These are phyloP conservation scores for Venturia pyrina DNA, from an alignment of 2,329 filamentous ascomycete species.

Conservation along the genomic window DNA sequence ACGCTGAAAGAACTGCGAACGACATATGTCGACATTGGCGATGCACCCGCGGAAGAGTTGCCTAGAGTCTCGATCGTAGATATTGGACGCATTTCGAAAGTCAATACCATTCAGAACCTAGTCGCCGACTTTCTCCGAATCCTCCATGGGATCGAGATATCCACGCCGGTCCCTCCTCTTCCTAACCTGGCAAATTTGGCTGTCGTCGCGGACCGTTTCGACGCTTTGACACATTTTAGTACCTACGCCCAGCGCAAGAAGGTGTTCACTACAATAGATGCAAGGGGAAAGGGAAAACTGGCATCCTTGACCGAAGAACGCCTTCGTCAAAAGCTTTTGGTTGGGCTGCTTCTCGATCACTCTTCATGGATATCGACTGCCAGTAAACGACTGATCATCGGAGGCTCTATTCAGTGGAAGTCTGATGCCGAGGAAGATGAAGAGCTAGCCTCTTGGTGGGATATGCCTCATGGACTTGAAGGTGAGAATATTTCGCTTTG, in stretches of 20 bases:
- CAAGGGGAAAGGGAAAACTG: conserved; percentile 28
- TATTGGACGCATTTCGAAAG: conserved; percentile 56
- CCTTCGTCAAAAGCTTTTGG: conserved; percentile 58
- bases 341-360: conserved; percentile 56
- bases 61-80: conserved; percentile 56
- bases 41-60: conserved; percentile 43
- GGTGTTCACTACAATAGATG: conserved; percentile 32
- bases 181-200: conserved; percentile 57
- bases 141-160: conserved; percentile 47
- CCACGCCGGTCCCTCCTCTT: conserved; percentile 41
- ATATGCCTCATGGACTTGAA: conserved; percentile 59
- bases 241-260: conserved; percentile 41
- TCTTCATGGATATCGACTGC: conserved; percentile 49
- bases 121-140: conserved; percentile 59
- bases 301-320: conserved; percentile 47
- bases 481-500: conserved; percentile 26
- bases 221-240: conserved; percentile 48
- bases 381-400: conserved; percentile 56
- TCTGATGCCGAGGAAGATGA: conserved; percentile 27
- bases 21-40: conserved; percentile 37
- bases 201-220: conserved; percentile 64
- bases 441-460: conserved; percentile 55
- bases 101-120: conserved; percentile 49
- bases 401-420: conserved; percentile 52
- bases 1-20: conserved; percentile 42